phyloP scores from a whole-genome alignment of 805 yeast species.

The Jamesozyma spencerorum region DNA sequence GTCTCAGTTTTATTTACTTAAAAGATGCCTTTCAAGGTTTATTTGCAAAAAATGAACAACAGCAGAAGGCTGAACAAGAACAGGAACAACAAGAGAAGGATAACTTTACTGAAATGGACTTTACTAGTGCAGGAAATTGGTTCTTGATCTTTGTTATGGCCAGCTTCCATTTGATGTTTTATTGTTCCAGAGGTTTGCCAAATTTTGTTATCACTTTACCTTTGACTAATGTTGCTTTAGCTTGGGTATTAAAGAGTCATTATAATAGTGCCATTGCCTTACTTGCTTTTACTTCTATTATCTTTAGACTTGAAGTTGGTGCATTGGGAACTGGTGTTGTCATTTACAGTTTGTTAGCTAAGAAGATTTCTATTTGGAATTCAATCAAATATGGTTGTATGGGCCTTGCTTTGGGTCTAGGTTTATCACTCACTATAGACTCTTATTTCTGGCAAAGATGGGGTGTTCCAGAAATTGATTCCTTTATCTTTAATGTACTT shows the following conservation, averaged over 20 bases:
- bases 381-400: constrained; percentile 33
- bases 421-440: constrained; percentile 48
- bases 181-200: constrained; percentile 81
- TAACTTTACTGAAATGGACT: background rate
- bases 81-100: constrained; percentile 9
- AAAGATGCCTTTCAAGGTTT: constrained; percentile 33
- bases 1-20: constrained; percentile 41
- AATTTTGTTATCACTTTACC: constrained; percentile 75
- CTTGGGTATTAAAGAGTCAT: constrained; percentile 42
- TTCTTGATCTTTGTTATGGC: constrained; percentile 48
- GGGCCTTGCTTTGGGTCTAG: constrained; percentile 41
- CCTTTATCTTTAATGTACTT: constrained; percentile 69
- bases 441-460: constrained; percentile 62
- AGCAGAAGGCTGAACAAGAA: constrained; percentile 10
- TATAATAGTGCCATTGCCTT: constrained; percentile 41
- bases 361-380: constrained; percentile 37
- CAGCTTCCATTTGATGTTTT: constrained; percentile 75
- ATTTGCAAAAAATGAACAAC: constrained; percentile 11
- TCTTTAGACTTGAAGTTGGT: constrained; percentile 66
- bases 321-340: constrained; percentile 45
- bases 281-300: constrained; percentile 52
- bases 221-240: constrained; percentile 47
- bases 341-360: constrained; percentile 35
- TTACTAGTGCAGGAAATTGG: constrained; percentile 41
- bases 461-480: constrained; percentile 65